Base-by-base conservation (phyloP, 192 early-diverging fungal species). In the Funneliformis geosporum region DNA sequence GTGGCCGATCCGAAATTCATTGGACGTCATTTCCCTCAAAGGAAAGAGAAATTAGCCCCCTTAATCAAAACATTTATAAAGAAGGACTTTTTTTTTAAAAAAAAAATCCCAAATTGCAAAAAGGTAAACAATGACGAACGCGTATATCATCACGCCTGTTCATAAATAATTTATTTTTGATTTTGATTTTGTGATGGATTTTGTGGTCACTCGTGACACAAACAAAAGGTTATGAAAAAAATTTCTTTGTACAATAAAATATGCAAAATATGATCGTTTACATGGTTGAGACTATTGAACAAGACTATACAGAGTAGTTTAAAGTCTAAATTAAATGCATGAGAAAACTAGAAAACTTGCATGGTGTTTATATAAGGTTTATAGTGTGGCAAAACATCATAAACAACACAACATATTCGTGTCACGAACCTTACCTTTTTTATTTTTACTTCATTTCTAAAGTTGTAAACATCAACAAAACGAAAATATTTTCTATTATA, bases 251-350 rank as follows among this genome's bases (percentile, higher is more conserved):
- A 33, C 33, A 0, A 33, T 33, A 33, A 33, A 33, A 33, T 5
- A 55, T 5, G 16, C 18, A 55, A 55, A 18, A 18, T 14, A 55
- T 55, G 50, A 55, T 55, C 50, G 18, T 55, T 12, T 12, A 47
- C 46, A 47, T 47, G 12, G 14, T 55, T 33, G 2, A 16, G 5
- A 16, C 16, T 55, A 16, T 55, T 55, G 14, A 55, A 33, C 33
- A 12, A 55, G 18, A 55, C 50, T 55, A 55, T 55, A 55, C 50
- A 55, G 14, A 55, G 50, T 55, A 55, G 50, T 55, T 55, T 55
- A 55, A 55, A 55, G 50, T 55, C 50, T 55, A 55, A 55, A 55
- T 55, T 55, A 55, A 55, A 55, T 55, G 50, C 50, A 55, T 55
- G 50, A 16, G 18, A 55, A 33, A 33, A 33, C 33, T 2, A 33